A percentile compares a stretch with the other conserved stretches of the same genome.
phyloP scores from a whole-genome alignment of 352 stramenopile genomes.

The Phytophthora agathidicida region DNA sequence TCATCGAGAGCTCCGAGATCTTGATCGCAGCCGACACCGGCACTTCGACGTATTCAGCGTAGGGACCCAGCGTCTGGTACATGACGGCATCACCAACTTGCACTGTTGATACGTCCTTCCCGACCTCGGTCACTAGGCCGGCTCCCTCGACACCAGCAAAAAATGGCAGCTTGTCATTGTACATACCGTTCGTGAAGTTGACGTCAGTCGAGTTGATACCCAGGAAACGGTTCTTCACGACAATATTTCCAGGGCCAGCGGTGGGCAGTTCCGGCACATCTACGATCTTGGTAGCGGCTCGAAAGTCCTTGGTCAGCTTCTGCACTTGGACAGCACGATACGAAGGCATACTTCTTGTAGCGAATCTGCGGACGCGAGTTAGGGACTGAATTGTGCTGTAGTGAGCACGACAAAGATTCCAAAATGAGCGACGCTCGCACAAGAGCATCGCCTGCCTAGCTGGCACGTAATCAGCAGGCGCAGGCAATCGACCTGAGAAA shows the following conservation, averaged over 20 bases:
- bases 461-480: constrained; percentile 10
- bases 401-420: constrained; percentile 6
- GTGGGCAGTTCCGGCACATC: constrained; percentile 33
- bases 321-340: constrained; percentile 39
- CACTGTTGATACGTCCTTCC: constrained; percentile 28
- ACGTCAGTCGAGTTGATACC: constrained; percentile 59
- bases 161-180: constrained; percentile 42
- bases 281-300: constrained; percentile 43
- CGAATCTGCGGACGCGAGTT: neutral
- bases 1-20: constrained; percentile 20
- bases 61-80: constrained; percentile 50
- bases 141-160: constrained; percentile 50
- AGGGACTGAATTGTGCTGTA: constrained; percentile 3
- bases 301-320: constrained; percentile 44
- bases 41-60: constrained; percentile 55
- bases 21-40: constrained; percentile 26
- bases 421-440: constrained; percentile 9
- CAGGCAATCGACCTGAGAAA: constrained; percentile 13
- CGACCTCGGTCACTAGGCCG: constrained; percentile 40
- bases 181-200: constrained; percentile 58
- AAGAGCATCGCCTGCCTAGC: neutral
- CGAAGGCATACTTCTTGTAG: constrained; percentile 28
- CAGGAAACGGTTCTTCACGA: constrained; percentile 55
- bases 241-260: constrained; percentile 21
- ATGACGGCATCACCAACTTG: constrained; percentile 36